phyloP scores from a whole-genome alignment of 805 yeast genomes.

The Cyberlindnera maclurae region DNA sequence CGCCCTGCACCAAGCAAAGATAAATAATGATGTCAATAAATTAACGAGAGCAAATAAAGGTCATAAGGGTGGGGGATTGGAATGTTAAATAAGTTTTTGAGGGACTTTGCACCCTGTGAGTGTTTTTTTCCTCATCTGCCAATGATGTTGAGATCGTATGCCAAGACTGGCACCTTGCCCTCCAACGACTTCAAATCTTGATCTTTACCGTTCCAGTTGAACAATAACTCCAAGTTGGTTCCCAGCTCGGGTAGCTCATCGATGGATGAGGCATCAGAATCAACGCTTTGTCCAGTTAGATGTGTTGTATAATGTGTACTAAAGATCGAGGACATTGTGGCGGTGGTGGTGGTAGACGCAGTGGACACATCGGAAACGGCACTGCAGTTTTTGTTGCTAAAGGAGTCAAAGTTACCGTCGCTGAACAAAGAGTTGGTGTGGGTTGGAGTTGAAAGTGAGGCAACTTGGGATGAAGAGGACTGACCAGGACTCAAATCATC shows the following conservation, averaged over 20 bases:
- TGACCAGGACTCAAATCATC: background rate
- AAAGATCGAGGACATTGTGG: constrained; percentile 7
- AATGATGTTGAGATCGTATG: constrained; percentile 3
- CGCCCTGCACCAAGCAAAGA: background rate
- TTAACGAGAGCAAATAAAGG: background rate
- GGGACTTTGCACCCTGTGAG: background rate
- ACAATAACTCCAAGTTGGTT: constrained; percentile 9
- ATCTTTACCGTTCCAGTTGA: constrained; percentile 4
- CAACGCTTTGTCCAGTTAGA: constrained; percentile 1
- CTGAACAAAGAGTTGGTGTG: constrained; percentile 1
- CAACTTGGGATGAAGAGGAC: background rate
- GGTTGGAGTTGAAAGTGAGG: background rate
- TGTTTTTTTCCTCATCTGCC: background rate
- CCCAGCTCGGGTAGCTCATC: constrained; percentile 13
- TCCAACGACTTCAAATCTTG: background rate
- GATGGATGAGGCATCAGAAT: constrained; percentile 11
- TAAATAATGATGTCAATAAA: background rate
- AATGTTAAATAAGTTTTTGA: background rate
- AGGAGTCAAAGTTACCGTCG: background rate
- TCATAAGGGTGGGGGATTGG: background rate
- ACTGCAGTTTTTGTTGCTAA: background rate
- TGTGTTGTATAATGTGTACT: constrained; percentile 5
- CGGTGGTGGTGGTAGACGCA: background rate
- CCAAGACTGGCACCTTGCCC: background rate
- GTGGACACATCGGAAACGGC: constrained; percentile 1